Evolutionary conservation across 805 yeast genomes (phyloP).

Genomic region (Starmerella bombi): DNA sequence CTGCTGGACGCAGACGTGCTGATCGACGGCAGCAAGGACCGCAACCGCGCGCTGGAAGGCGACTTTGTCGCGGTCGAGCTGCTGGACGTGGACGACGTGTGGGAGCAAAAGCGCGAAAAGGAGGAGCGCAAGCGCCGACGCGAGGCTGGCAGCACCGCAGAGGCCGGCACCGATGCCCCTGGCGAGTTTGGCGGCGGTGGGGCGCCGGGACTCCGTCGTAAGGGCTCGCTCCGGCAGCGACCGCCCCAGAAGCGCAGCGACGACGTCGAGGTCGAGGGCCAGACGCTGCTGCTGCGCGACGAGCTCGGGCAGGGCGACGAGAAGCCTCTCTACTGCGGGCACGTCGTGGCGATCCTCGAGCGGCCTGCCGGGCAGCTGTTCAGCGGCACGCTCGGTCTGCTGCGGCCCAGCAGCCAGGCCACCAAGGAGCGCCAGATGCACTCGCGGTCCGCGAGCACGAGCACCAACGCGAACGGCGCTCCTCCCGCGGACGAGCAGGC

Average conservation of each 20-base stretch:
- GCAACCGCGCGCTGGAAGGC: constrained; percentile 94
- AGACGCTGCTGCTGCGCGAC: constrained; percentile 75
- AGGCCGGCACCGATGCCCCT: constrained; percentile 8
- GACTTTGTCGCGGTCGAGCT: constrained; percentile 93
- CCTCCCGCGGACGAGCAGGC: neutral
- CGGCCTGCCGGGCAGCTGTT: constrained; percentile 94
- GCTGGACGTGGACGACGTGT: constrained; percentile 89
- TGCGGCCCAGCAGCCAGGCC: constrained; percentile 92
- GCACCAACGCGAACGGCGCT: neutral
- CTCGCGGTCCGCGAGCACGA: constrained; percentile 18
- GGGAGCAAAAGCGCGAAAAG: constrained; percentile 92
- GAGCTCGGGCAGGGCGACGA: constrained; percentile 65
- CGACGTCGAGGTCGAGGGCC: constrained; percentile 98
- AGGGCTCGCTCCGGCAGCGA: constrained; percentile 84
- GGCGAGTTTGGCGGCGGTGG: neutral
- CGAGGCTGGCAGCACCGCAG: constrained; percentile 29
- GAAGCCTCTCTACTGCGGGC: constrained; percentile 94
- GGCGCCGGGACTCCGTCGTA: constrained; percentile 39
- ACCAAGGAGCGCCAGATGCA: constrained; percentile 51
- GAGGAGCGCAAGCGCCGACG: constrained; percentile 93
- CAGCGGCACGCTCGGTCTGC: constrained; percentile 82
- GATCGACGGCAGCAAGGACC: constrained; percentile 95
- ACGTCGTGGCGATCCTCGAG: constrained; percentile 94
- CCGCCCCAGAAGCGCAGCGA: constrained; percentile 96
- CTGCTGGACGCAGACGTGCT: constrained; percentile 91